Evolutionary conservation across 345 rosid species (phyloP).

Genomic region (Heritiera fomes): DNA sequence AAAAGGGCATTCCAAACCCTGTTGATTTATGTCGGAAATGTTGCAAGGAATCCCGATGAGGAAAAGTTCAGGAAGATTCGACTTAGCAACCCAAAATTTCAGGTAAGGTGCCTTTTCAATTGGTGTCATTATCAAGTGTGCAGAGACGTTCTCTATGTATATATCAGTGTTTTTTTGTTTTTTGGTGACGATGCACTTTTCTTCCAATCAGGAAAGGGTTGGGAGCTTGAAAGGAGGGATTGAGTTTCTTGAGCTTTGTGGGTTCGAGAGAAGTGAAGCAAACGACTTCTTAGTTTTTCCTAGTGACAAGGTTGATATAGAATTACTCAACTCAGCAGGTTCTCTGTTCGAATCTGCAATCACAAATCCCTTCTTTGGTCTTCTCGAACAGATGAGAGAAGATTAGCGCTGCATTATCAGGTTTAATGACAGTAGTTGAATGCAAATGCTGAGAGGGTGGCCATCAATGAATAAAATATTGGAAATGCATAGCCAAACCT

Average conservation of each 20-base stretch:
- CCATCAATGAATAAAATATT: neutral
- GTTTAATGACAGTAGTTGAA: constrained; percentile 2
- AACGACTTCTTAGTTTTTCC: constrained; percentile 54
- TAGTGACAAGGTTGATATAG: constrained; percentile 43
- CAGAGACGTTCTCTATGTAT: neutral
- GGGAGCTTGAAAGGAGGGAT: constrained; percentile 57
- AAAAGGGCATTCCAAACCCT: constrained; percentile 69
- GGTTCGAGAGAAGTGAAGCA: constrained; percentile 61
- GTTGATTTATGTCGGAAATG: constrained; percentile 60
- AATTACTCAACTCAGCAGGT: constrained; percentile 53
- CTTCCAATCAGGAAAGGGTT: constrained; percentile 51
- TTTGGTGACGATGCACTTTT: neutral
- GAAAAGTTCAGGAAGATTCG: constrained; percentile 79
- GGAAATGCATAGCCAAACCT: neutral
- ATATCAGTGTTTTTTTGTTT: neutral
- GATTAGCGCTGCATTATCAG: neutral
- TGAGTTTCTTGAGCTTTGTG: constrained; percentile 86
- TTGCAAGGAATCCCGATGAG: constrained; percentile 49
- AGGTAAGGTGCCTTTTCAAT: constrained; percentile 32
- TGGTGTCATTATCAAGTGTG: neutral
- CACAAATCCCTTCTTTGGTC: constrained; percentile 78
- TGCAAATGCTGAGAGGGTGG: neutral
- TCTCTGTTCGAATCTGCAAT: constrained; percentile 53
- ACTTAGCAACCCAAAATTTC: constrained; percentile 58
- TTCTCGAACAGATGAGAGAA: constrained; percentile 34